These are phyloP conservation scores for Fusarium goolgardi DNA, from an alignment of 2,329 filamentous ascomycete species.

Conservation along the genomic window DNA sequence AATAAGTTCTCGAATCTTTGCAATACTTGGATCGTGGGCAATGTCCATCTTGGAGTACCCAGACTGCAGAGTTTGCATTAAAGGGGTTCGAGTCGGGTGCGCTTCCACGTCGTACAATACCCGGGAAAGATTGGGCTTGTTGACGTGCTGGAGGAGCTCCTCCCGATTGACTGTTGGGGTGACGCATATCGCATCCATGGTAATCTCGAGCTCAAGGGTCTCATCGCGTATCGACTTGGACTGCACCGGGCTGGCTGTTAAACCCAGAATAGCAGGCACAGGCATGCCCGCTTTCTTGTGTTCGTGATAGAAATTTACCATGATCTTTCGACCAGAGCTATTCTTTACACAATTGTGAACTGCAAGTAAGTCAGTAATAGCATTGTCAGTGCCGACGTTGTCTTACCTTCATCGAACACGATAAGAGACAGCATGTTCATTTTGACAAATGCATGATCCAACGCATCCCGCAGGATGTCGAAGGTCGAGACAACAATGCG, in stretches of 20 bases:
- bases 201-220: slow-evolving; percentile 72
- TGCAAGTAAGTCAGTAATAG: slow-evolving; percentile 49
- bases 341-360: slow-evolving; percentile 79
- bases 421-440: slow-evolving; percentile 74
- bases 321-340: slow-evolving; percentile 75
- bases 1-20: slow-evolving; percentile 54
- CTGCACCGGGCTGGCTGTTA: slow-evolving; percentile 80
- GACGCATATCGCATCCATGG: slow-evolving; percentile 75
- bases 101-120: slow-evolving; percentile 49
- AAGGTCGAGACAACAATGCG: slow-evolving; percentile 83
- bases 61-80: slow-evolving; percentile 58
- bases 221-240: slow-evolving; percentile 49
- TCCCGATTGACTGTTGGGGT: slow-evolving; percentile 75
- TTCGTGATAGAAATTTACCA: slow-evolving; percentile 76
- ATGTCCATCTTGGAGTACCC: slow-evolving; percentile 64
- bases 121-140: slow-evolving; percentile 68
- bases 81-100: slow-evolving; percentile 42
- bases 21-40: slow-evolving; percentile 69
- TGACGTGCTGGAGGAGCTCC: slow-evolving; percentile 75
- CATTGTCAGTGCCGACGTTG: not conserved
- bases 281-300: slow-evolving; percentile 52
- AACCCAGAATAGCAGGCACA: slow-evolving; percentile 77
- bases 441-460: slow-evolving; percentile 78
- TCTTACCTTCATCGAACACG: slow-evolving; percentile 83
- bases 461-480: slow-evolving; percentile 78